Base-by-base conservation (phyloP, 805 yeast species). In the Grigorovia jiainica region DNA sequence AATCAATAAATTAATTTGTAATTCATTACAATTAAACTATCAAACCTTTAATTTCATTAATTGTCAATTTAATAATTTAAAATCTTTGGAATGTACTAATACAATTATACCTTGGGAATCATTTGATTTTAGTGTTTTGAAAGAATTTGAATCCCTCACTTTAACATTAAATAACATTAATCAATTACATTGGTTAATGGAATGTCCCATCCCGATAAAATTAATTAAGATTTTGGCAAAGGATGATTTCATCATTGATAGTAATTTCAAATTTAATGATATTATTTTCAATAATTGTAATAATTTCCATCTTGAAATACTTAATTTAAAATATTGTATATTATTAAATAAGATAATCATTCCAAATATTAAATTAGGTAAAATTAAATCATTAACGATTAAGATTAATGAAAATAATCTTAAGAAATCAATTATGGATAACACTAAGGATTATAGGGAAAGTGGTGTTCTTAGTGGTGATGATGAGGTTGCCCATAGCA, bases 31-130 rank as follows among this genome's bases (percentile, higher is more conserved):
- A 5, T 37, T 38, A 16, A 38, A 43, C 15, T 17, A 17, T n/a
- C 54, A 48, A 23, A 19, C 10, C 3, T 43, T 51, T 7, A 38
- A 36, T 3, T 52, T 56, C 31, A 30, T 31, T 7, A 34, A 45
- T 34, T 58, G 61, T 46, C 13, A 43, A 21, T 58, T 58, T 38
- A 16, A 43, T 11, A 37, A 41, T 11, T 30, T 55, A 15, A 34
- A 33, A 34, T 10, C 29, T 19, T 38, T 50, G 16, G 41, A 46
- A 34, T 43, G 48, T 33, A 51, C 45, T 17, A 39, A 48, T 7
- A 40, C 47, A 19, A 43, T 45, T 19, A 44, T 50, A 5, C 53
- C 58, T 4, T 57, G 61, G 61, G 31, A 34, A 5, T 50, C 48
- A 36, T 33, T 56, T 3, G 16, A 19, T 10, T 30, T 39, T 1